phyloP scores from a whole-genome alignment of 2,329 filamentous ascomycete genomes.

The Ascochyta pisi region DNA sequence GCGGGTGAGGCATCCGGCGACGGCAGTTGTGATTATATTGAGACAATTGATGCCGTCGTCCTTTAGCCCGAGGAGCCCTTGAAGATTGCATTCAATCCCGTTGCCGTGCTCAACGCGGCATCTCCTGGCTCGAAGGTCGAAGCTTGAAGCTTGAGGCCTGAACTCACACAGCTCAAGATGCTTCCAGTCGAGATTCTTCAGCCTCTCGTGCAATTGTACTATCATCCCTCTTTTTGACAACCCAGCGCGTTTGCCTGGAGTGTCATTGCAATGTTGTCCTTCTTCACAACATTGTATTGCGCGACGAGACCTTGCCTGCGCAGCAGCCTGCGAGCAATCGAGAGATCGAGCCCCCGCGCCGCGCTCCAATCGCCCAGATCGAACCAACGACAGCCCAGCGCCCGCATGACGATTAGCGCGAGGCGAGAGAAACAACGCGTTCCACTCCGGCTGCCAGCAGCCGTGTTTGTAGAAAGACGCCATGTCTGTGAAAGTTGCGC shows the following conservation, averaged over 20 bases:
- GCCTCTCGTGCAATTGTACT: not conserved
- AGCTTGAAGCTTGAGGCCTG: not conserved
- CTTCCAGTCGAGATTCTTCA: not conserved
- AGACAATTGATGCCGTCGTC: conserved; percentile 18
- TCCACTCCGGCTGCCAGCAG: not conserved
- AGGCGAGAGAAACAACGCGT: not conserved
- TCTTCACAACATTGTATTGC: not conserved
- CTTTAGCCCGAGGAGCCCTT: conserved; percentile 13
- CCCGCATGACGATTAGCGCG: conserved; percentile 7
- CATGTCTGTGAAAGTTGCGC: not conserved
- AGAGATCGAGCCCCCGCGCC: conserved; percentile 14
- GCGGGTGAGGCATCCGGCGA: conserved; percentile 20
- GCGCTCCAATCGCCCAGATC: conserved; percentile 13
- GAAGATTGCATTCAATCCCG: conserved; percentile 3
- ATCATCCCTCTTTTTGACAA: not conserved
- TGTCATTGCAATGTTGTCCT: not conserved
- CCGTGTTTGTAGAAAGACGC: not conserved
- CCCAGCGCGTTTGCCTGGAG: not conserved
- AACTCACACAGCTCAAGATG: not conserved
- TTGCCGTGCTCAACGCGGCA: not conserved
- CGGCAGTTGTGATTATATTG: conserved; percentile 12
- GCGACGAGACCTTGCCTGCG: conserved; percentile 2
- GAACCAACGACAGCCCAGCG: conserved; percentile 10
- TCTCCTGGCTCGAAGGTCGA: not conserved
- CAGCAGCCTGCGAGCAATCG: conserved; percentile 11